Conservation (phyloP, 2,329 filamentous ascomycete genomes). For the Aspergillus sclerotialis region DNA sequence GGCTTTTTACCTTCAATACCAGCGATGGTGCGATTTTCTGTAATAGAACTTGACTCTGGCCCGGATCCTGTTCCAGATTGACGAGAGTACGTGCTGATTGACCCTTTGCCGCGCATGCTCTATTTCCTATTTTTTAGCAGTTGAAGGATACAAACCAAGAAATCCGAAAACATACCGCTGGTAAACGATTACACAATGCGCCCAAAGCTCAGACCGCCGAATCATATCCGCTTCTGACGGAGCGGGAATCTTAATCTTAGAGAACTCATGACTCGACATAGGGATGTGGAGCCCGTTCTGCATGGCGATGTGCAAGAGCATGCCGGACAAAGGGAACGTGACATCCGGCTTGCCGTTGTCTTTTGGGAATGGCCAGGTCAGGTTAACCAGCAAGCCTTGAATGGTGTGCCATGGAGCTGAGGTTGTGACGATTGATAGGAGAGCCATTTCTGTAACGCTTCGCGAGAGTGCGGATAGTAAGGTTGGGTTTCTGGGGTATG, state of each 20-base stretch:
- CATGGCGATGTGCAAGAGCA: slow-evolving; percentile 37
- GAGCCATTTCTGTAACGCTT: slow-evolving; percentile 29
- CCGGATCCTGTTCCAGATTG: slow-evolving; percentile 29
- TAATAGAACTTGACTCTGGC: slow-evolving; percentile 26
- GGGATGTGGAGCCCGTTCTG: slow-evolving; percentile 38
- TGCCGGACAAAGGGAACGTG: slow-evolving; percentile 29
- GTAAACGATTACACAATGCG: slow-evolving; percentile 33
- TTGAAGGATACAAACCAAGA: neutral
- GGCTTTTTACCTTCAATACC: slow-evolving; percentile 31
- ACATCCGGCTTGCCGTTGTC: slow-evolving; percentile 24
- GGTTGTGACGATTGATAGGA: slow-evolving; percentile 25
- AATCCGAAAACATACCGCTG: slow-evolving; percentile 24
- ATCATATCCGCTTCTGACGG: slow-evolving; percentile 28
- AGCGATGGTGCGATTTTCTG: slow-evolving; percentile 27
- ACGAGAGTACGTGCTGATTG: slow-evolving; percentile 27
- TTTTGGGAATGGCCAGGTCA: slow-evolving; percentile 37
- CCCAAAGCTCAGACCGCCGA: slow-evolving; percentile 34
- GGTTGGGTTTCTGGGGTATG: slow-evolving; percentile 33
- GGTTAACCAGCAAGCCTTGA: slow-evolving; percentile 29
- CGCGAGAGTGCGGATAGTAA: slow-evolving; percentile 26
- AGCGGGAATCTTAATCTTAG: slow-evolving; percentile 22
- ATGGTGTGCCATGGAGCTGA: slow-evolving; percentile 27
- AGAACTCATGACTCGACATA: slow-evolving; percentile 37
- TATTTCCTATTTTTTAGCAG: slow-evolving; percentile 12
- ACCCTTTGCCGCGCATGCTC: slow-evolving; percentile 32